Evolutionary conservation across 257 asterid genomes (phyloP).

Genomic region (Jaltomata sinuosa): DNA sequence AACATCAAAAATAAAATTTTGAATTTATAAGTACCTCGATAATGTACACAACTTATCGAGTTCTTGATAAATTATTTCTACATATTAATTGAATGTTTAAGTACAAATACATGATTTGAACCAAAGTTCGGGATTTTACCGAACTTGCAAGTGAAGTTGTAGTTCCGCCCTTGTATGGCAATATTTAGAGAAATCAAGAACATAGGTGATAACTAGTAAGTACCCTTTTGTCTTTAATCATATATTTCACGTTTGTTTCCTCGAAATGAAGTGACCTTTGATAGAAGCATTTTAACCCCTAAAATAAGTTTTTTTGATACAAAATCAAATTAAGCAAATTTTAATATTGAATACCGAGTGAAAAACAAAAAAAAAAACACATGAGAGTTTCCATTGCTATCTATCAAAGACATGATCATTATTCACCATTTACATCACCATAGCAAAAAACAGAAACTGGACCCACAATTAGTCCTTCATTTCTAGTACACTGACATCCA

Average conservation of each 20-base stretch:
- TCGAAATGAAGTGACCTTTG: not conserved
- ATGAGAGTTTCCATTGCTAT: not conserved
- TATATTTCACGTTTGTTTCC: not conserved
- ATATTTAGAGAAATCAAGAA: not conserved
- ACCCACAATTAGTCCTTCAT: not conserved
- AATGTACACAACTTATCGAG: not conserved
- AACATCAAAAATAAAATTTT: not conserved
- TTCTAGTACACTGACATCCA: not conserved
- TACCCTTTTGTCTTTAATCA: not conserved
- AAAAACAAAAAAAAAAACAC: not conserved
- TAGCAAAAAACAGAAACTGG: not conserved
- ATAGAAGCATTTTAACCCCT: not conserved
- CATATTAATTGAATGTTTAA: not conserved
- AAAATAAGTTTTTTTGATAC: not conserved
- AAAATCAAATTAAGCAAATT: not conserved
- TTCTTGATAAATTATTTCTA: not conserved
- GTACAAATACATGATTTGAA: not conserved
- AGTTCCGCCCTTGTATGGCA: not conserved
- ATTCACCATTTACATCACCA: not conserved
- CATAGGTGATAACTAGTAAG: not conserved
- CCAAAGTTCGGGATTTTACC: not conserved
- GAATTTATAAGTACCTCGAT: not conserved
- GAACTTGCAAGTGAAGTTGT: not conserved
- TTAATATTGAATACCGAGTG: not conserved
- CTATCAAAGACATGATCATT: not conserved